Evolutionary conservation across 169 alveolate species (phyloP), one percentile per base, ranked within the genome.

Genomic region (Perkinsus marinus): DNA sequence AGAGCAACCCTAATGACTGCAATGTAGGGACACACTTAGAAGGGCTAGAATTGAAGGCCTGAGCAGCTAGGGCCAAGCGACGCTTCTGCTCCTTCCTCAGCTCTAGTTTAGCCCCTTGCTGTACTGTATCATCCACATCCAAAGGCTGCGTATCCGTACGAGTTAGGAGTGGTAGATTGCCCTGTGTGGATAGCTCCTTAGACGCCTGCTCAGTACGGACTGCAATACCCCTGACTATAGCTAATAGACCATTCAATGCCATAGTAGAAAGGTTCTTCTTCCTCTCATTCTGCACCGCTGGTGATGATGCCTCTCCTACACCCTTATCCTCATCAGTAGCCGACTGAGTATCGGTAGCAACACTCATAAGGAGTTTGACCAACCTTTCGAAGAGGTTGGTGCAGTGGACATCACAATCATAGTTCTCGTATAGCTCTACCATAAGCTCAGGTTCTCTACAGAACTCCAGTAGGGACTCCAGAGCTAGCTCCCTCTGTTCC

Each of bases 391-490:
- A 94, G 34, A 94, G 92, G 43, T 94, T 93, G 37, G 95, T 93
- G 92, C 94, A 94, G 17, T 89, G 91, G n/a, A 92, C 90, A 79
- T 39, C 93, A 89, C 94, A 92, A 90, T 94, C 95, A 47, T 94
- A 94, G 47, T 94, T 94, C 93, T 91, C 92, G 30, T 92, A 91
- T 17, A 90, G 91, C 90, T 94, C 95, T 90, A 92, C 41, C 93
- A 94, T 92, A 39, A 94, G 89, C 91, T 92, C 93, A 0, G 95
- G 95, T 91, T 94, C 95, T 13, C 95, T 68, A 69, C 94, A 94
- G 93, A 94, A 92, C 92, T 94, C 95, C 91, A 94, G 89, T 30
- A 94, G 93, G 91, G 94, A 92, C 79, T 94, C 95, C 91, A 94
- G 68, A 9, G 95, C 95, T 69, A 94, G 91, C 69, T 94, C 95